Evolutionary conservation across 352 stramenopile species (phyloP).

Genomic region (Phytophthora pini): DNA sequence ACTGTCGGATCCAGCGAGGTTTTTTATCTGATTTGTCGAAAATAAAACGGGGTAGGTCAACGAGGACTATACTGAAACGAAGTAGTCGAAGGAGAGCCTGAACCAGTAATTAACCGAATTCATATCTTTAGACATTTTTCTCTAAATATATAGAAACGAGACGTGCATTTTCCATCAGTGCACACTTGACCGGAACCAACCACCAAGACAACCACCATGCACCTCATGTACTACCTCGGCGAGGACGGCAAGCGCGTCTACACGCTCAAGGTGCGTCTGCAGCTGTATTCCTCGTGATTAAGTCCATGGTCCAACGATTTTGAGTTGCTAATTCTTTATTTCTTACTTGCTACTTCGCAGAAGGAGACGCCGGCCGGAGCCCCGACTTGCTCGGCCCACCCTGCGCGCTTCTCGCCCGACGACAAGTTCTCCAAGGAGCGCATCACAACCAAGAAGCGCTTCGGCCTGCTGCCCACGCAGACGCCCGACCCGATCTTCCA

Average conservation of each 20-base stretch:
- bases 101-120: conserved; percentile 43
- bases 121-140: conserved; percentile 14
- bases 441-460: conserved; percentile 98
- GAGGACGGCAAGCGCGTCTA: conserved; percentile 97
- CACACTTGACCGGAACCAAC: conserved; percentile 13
- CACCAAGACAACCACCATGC: conserved; percentile 82
- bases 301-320: background rate
- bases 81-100: conserved; percentile 3
- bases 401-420: conserved; percentile 98
- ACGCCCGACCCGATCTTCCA: conserved; percentile 88
- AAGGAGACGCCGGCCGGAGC: conserved; percentile 94
- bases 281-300: background rate
- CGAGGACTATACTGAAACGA: background rate
- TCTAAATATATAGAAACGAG: conserved; percentile 1
- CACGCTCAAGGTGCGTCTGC: conserved; percentile 95
- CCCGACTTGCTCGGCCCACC: conserved; percentile 97
- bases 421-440: conserved; percentile 99
- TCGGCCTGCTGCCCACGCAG: conserved; percentile 97
- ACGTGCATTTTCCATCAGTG: background rate
- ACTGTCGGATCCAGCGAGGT: conserved; percentile 6
- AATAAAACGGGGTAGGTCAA: conserved; percentile 1
- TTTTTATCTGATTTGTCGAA: conserved; percentile 34
- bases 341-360: conserved; percentile 45
- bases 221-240: conserved; percentile 99
- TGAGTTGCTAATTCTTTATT: conserved; percentile 3